A percentile compares a stretch with the other conserved stretches of the same genome.
Conservation (phyloP, 1,284 basidiomycete species). For the Leucoagaricus sp. region DNA sequence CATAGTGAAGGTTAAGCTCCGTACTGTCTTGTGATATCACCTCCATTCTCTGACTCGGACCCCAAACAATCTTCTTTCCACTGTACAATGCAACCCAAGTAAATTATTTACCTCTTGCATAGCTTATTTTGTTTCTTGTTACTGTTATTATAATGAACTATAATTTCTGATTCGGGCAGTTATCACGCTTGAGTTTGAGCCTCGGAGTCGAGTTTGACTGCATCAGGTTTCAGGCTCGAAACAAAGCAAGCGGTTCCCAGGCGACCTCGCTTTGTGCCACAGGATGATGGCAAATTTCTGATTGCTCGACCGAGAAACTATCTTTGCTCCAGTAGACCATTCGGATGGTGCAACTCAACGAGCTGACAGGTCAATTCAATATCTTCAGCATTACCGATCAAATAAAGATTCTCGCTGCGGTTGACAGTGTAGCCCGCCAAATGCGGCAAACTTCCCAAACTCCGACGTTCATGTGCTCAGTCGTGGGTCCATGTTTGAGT, state of each 20-base stretch:
- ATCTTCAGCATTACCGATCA: too few relatives aligned
- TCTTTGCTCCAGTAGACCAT: too few relatives aligned
- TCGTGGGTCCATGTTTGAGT: slow-evolving; percentile 9
- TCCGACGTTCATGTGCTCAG: too few relatives aligned
- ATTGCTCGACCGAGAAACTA: not conserved
- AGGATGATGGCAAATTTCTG: not conserved
- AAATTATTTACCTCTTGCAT: too few relatives aligned
- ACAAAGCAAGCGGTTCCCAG: not conserved
- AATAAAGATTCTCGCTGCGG: too few relatives aligned
- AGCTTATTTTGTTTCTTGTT: not conserved
- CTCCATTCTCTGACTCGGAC: not conserved
- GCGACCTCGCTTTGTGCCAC: not conserved
- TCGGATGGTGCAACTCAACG: too few relatives aligned
- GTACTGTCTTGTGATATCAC: not conserved
- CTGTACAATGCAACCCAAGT: too few relatives aligned
- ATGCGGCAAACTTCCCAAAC: not conserved
- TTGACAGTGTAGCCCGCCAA: too few relatives aligned
- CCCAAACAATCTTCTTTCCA: not conserved
- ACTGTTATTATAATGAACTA: too few relatives aligned
- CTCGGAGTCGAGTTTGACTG: not conserved
- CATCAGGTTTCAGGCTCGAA: not conserved
- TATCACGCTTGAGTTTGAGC: too few relatives aligned
- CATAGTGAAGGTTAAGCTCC: not conserved
- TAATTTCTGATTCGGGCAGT: too few relatives aligned
- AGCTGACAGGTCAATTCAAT: too few relatives aligned